Evolutionary conservation across 805 yeast species (phyloP), one percentile per base, ranked within the genome.

Genomic region (Hanseniaspora singularis): DNA sequence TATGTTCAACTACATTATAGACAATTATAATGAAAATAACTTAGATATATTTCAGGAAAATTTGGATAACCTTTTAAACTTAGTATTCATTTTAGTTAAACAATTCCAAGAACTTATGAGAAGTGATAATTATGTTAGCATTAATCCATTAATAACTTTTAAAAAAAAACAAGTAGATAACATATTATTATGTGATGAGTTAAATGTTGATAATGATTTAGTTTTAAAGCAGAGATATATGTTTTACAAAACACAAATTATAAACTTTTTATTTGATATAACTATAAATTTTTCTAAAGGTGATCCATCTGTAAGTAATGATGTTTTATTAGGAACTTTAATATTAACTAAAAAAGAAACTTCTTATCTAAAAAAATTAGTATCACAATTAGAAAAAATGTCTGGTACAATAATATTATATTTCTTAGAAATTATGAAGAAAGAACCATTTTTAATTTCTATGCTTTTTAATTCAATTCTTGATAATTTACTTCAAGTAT

Each of bases 391-490:
- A 9, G 41, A 44, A n/a, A 44, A 44, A 24, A 22, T 44, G 12
- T 33, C 48, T 4, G 48, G 48, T 2, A 44, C 32, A 15, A 44
- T 44, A 8, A 31, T 44, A 16, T 23, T 38, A 9, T 44, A 44
- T 11, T 44, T 44, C 16, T n/a, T 44, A 16, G 39, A 39, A 16
- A 16, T 44, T 6, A 69, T 33, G 77, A 71, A 28, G 81, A 76
- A 42, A 63, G 70, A n/a, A 33, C 44, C 31, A 57, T 76, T 53
- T 62, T 72, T 51, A 68, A 77, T 41, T 68, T 80, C 11, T 74
- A 15, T 81, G 4, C 53, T 76, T 2, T 73, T 82, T 44, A 73
- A 85, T 14, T 83, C 94, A 6, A 69, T 83, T 18, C 36, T 44
- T 12, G 32, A 44, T 12, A 44, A 37, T 11, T 20, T 44, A 3